These are phyloP conservation scores for Aspergillus brasiliensis DNA, from an alignment of 2,329 filamentous ascomycete genomes.

Conservation along the genomic window DNA sequence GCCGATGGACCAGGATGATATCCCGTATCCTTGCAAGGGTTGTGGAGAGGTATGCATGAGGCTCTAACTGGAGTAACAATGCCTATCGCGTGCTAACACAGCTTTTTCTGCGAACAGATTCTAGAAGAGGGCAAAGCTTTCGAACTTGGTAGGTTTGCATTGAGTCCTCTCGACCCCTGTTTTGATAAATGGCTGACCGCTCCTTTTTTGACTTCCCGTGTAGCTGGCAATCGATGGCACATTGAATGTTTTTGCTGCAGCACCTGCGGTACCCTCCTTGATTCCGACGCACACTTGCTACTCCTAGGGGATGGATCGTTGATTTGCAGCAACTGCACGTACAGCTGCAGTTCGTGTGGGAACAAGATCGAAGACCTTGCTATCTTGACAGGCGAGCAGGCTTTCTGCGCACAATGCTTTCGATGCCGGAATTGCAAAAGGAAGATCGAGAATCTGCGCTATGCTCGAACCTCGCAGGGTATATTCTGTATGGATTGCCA, in stretches of 20 bases:
- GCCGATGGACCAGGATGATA: constrained; percentile 75
- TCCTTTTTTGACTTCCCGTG: constrained; percentile 25
- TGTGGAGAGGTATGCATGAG: constrained; percentile 73
- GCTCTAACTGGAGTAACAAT: neutral
- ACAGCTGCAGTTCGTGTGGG: constrained; percentile 93
- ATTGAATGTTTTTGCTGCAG: constrained; percentile 98
- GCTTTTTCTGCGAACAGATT: constrained; percentile 62
- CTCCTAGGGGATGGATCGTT: constrained; percentile 96
- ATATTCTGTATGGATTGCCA: constrained; percentile 99
- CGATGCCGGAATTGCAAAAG: constrained; percentile 96
- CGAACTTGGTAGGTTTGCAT: constrained; percentile 72
- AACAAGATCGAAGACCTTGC: constrained; percentile 99
- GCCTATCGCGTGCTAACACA: constrained; percentile 14
- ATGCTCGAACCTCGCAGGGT: constrained; percentile 94
- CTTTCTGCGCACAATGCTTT: constrained; percentile 96
- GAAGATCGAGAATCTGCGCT: constrained; percentile 97
- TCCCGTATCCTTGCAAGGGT: constrained; percentile 83
- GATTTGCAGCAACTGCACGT: constrained; percentile 99
- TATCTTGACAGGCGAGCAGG: constrained; percentile 95
- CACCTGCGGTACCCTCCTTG: constrained; percentile 90
- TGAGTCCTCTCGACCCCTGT: neutral
- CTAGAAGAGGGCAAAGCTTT: constrained; percentile 98
- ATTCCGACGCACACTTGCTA: constrained; percentile 96
- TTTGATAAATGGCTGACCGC: constrained; percentile 29
- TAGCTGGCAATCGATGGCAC: constrained; percentile 96